Evolutionary conservation across 176 grass and related monocot genomes (phyloP), one percentile per base, ranked within the genome.

Genomic region (Triticum timopheevii): DNA sequence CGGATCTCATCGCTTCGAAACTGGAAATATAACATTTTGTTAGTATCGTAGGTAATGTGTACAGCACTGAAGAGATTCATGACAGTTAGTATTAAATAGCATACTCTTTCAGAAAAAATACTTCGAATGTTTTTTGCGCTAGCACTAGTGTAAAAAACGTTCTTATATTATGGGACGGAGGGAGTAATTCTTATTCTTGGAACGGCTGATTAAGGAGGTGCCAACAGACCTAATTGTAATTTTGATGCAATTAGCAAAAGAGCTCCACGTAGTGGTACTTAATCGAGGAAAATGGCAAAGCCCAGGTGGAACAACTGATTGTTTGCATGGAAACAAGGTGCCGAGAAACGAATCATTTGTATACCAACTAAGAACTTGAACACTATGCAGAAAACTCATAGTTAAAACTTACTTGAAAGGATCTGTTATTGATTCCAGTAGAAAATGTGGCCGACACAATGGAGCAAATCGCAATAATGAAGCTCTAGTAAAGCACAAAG

Each of bases 361-460:
- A 50, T 23, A 80, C 3, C 58, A 71, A n/a, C 22, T 8, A 2
- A 66, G 39, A 87, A 65, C 45, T 84, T 40, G 64, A 76, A 66
- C 19, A 27, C 56, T 22, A 30, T 70, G 65, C 24, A 31, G 25
- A 30, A 76, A 52, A 10, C 10, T 76, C 1, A 52, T 1, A 65
- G 7, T 73, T 19, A 6, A 13, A 78, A 75, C 82, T 83, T 84
- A 98, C 93, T 86, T 96, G 75, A 85, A 96, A 94, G 10, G 93
- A 92, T 88, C 86, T 87, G 20, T 87, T 91, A 75, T 94, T 88
- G n/a, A 91, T 88, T 80, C 96, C 96, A 71, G 93, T 98, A 69
- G 96, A 98, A 92, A 98, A 94, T 31, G 96, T 98, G 76, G 96
- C 88, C 84, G 92, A 90, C 73, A 96, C 93, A 81, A 98, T 96